phyloP scores from a whole-genome alignment of 306 rosid species.

The Cotoneaster glaucophyllus region DNA sequence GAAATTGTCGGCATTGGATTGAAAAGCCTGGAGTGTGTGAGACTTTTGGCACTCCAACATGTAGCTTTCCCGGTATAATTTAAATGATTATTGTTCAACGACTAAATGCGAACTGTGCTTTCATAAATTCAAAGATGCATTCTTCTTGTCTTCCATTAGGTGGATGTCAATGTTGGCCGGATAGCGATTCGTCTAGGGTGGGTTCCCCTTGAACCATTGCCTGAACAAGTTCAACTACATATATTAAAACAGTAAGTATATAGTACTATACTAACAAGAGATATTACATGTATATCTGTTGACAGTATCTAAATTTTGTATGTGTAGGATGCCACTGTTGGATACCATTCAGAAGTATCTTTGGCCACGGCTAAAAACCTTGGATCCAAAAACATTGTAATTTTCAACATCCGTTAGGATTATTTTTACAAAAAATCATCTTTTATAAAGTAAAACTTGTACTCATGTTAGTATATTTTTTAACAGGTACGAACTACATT shows the following conservation, averaged over 20 bases:
- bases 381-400: slow-evolving; percentile 48
- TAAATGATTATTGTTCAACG: not conserved
- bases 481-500: slow-evolving; percentile 66
- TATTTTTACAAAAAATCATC: not conserved
- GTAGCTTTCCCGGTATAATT: slow-evolving; percentile 60
- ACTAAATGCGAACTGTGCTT: too few species aligned
- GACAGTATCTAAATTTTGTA: not conserved
- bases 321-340: slow-evolving; percentile 44
- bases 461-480: not conserved
- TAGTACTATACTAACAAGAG: not conserved
- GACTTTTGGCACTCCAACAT: slow-evolving; percentile 61
- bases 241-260: slow-evolving; percentile 46
- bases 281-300: not conserved
- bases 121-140: not conserved
- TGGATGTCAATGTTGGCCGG: slow-evolving; percentile 81
- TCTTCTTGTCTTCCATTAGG: slow-evolving; percentile 21
- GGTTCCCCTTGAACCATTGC: slow-evolving; percentile 72
- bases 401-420: not conserved
- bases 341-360: slow-evolving; percentile 62
- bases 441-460: not conserved
- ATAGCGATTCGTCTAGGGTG: slow-evolving; percentile 77
- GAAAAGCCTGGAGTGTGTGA: slow-evolving; percentile 74
- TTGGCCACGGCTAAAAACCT: slow-evolving; percentile 54
- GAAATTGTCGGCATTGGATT: slow-evolving; percentile 53
- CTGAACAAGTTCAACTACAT: slow-evolving; percentile 49